Evolutionary conservation across 257 asterid genomes (phyloP).

Genomic region (Striga asiatica): DNA sequence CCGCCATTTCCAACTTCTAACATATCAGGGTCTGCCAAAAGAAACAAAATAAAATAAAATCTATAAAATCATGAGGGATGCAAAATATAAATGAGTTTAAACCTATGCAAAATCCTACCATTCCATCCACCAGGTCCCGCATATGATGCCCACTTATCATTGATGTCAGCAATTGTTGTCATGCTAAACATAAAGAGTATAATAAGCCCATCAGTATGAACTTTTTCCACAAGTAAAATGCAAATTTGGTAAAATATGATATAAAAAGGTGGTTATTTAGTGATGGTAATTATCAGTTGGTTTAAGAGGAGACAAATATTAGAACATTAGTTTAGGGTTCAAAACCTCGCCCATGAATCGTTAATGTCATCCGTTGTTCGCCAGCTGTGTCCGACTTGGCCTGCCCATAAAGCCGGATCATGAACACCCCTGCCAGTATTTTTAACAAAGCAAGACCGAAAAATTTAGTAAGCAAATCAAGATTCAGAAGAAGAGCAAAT

Average conservation of each 20-base stretch:
- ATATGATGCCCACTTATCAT: constrained; percentile 93
- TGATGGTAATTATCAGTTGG: too few species aligned
- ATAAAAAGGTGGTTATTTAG: too few species aligned
- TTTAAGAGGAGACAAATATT: too few species aligned
- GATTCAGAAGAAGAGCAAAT: not conserved
- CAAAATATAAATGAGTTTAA: not conserved
- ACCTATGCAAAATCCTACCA: constrained; percentile 31
- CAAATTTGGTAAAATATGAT: not conserved
- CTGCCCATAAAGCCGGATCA: constrained; percentile 94
- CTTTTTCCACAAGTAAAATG: not conserved
- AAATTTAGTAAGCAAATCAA: not conserved
- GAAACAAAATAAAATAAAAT: not conserved
- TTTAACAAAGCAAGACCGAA: constrained; percentile 7
- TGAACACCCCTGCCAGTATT: constrained; percentile 65
- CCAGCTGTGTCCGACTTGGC: constrained; percentile 88
- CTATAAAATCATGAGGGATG: too few species aligned
- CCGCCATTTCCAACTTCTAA: constrained; percentile 98
- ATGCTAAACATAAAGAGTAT: constrained; percentile 44
- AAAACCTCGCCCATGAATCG: constrained; percentile 97
- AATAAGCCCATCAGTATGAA: constrained; percentile 2
- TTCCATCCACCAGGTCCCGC: constrained; percentile 99
- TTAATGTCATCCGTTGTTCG: constrained; percentile 86
- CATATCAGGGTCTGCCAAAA: constrained; percentile 87
- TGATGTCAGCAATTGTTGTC: constrained; percentile 85
- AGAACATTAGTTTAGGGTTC: constrained; percentile 5